Conservation (phyloP, 352 stramenopile genomes). For the Pythium insidiosum region DNA sequence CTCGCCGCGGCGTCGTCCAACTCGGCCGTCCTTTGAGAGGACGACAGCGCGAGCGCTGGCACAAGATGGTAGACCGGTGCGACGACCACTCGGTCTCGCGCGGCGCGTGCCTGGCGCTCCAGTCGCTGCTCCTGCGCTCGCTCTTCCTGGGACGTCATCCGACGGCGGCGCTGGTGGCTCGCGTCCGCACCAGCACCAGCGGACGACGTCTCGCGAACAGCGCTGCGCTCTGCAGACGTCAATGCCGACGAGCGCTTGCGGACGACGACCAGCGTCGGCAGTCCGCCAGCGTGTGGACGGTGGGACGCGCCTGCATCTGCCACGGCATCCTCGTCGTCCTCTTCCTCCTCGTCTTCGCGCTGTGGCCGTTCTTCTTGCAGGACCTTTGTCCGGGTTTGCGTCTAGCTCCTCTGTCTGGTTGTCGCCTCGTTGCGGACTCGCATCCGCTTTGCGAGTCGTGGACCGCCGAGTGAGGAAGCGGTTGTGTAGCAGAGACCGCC, state of each 20-base stretch:
- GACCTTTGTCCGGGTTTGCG: not conserved
- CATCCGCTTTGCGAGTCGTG: too few relatives aligned
- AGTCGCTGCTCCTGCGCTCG: too few relatives aligned
- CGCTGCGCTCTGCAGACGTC: not conserved
- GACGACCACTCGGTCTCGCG: conserved; percentile 1
- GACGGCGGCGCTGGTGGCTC: too few relatives aligned
- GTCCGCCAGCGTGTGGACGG: conserved; percentile 3
- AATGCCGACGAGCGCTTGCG: conserved; percentile 9
- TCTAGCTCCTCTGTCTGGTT: too few relatives aligned
- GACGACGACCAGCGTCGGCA: conserved; percentile 10
- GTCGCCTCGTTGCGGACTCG: too few relatives aligned
- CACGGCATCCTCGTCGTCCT: not conserved
- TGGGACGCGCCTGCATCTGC: too few relatives aligned
- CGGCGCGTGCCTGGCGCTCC: too few relatives aligned
- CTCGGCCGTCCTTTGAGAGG: conserved; percentile 26
- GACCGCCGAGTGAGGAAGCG: conserved; percentile 42
- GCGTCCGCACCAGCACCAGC: too few relatives aligned
- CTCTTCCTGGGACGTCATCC: too few relatives aligned
- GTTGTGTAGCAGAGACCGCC: conserved; percentile 29
- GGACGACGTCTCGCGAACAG: too few relatives aligned
- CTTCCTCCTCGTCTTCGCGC: not conserved
- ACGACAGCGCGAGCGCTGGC: conserved; percentile 7
- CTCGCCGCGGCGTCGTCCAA: conserved; percentile 33
- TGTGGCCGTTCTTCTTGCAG: not conserved
- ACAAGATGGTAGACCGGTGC: conserved; percentile 12